phyloP scores from a whole-genome alignment of 129 eudicot species.

The Helianthus tuberosus region DNA sequence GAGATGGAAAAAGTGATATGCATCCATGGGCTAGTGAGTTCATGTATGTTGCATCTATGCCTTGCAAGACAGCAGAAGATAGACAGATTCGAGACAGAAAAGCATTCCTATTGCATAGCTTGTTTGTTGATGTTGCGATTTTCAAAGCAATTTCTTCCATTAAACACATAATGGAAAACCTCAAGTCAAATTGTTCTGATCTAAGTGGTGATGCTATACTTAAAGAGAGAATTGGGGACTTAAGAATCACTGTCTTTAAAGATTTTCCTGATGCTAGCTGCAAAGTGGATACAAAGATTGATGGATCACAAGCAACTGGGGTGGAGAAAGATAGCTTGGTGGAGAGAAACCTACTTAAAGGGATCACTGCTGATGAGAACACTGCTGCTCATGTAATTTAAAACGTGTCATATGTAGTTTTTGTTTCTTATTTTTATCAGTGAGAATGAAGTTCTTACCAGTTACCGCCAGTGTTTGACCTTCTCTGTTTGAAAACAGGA shows the following conservation, averaged over 20 bases:
- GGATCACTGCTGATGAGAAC: conserved; percentile 99
- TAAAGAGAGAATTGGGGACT: conserved; percentile 78
- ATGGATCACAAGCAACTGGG: conserved; percentile 82
- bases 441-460: conserved; percentile 5
- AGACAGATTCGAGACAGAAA: conserved; percentile 94
- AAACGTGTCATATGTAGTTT: background rate
- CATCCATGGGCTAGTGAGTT: conserved; percentile 91
- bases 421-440: background rate
- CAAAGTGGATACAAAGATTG: conserved; percentile 94
- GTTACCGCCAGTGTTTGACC: background rate
- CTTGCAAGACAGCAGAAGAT: conserved; percentile 94
- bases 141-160: conserved; percentile 75
- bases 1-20: conserved; percentile 83
- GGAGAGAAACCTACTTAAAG: conserved; percentile 91
- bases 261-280: conserved; percentile 88
- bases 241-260: conserved; percentile 68
- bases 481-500: conserved; percentile 55
- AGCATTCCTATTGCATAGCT: conserved; percentile 92
- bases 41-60: conserved; percentile 80
- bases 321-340: conserved; percentile 60
- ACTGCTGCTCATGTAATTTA: conserved; percentile 96
- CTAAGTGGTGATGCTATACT: conserved; percentile 39
- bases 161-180: conserved; percentile 62
- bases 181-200: conserved; percentile 34
- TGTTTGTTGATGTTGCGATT: conserved; percentile 96